Evolutionary conservation across 140 eudicot genomes (phyloP), one percentile per base, ranked within the genome.

Genomic region (Cichorium intybus): DNA sequence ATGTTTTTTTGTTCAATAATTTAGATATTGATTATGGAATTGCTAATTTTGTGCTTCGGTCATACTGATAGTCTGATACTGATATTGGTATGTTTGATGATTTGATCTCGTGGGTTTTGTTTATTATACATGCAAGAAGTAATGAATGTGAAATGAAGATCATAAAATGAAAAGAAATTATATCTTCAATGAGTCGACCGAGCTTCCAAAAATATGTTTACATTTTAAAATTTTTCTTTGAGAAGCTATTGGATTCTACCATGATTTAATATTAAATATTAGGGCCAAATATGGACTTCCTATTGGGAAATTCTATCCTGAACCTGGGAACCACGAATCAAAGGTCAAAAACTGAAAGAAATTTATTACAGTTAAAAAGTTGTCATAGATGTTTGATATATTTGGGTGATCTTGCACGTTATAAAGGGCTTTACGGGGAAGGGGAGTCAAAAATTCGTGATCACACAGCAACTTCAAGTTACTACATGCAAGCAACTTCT

Each of bases 331-430:
- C 62, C 77, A 59, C 39, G 51, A 45, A 11, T 21, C 29, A 16
- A 52, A 59, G 56, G 75, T 69, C 41, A 84, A 84, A 58, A 84
- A 80, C 69, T 87, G 77, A 67, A 78, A 77, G 31, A 80, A 55
- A 69, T 66, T 76, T 11, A 39, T 47, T 68, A 73, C 79, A 37
- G 46, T 77, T 56, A 80, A 84, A 64, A 80, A 70, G 70, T 7
- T 84, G 87, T 56, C 86, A 84, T 26, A 84, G 87, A 10, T 84
- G 90, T 72, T 64, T 84, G 73, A 84, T 84, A 61, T 84, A 84
- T 48, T 73, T 84, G 46, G 90, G 90, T 14, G 90, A 84, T 62
- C 90, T 84, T 66, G 90, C 90, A 62, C 90, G 90, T 53, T 84
- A 84, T 41, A 85, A 85, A 79, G 90, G 90, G 18, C 29, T 80